Evolutionary conservation across 2,329 filamentous ascomycete genomes (phyloP).

Genomic region (Septoria petroselini): DNA sequence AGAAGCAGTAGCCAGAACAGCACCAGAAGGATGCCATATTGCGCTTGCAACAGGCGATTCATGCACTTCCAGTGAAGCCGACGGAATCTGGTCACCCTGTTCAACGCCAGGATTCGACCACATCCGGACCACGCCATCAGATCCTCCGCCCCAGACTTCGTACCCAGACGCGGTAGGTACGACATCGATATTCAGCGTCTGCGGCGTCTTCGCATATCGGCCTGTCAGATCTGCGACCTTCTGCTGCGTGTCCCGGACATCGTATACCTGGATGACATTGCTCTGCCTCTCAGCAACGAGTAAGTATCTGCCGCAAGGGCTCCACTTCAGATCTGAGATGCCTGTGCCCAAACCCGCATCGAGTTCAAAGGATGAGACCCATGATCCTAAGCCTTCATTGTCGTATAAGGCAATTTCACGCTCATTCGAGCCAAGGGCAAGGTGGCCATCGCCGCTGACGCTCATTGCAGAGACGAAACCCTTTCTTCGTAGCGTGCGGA

Average conservation of each 20-base stretch:
- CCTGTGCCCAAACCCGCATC: constrained; percentile 47
- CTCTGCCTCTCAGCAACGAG: constrained; percentile 58
- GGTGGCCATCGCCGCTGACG: constrained; percentile 47
- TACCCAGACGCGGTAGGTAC: constrained; percentile 41
- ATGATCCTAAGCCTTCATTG: constrained; percentile 48
- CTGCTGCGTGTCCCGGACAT: constrained; percentile 55
- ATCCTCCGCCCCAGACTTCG: constrained; percentile 60
- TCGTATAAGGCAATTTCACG: constrained; percentile 58
- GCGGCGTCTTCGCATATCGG: constrained; percentile 49
- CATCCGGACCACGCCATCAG: constrained; percentile 49
- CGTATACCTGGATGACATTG: constrained; percentile 56
- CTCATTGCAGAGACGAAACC: constrained; percentile 55
- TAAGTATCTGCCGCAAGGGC: constrained; percentile 56
- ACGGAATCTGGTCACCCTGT: constrained; percentile 44
- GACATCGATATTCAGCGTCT: constrained; percentile 57
- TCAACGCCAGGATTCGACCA: constrained; percentile 49
- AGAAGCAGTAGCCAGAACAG: constrained; percentile 51
- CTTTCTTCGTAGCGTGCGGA: constrained; percentile 52
- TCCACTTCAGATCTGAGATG: constrained; percentile 57
- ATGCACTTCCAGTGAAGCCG: constrained; percentile 46
- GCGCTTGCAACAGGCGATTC: constrained; percentile 48
- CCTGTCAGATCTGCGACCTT: constrained; percentile 51
- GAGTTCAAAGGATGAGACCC: constrained; percentile 49
- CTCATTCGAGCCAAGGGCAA: constrained; percentile 58
- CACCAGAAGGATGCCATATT: constrained; percentile 47